Conservation (phyloP, 1,139 yeast species). For the Wickerhamomyces sp. region DNA sequence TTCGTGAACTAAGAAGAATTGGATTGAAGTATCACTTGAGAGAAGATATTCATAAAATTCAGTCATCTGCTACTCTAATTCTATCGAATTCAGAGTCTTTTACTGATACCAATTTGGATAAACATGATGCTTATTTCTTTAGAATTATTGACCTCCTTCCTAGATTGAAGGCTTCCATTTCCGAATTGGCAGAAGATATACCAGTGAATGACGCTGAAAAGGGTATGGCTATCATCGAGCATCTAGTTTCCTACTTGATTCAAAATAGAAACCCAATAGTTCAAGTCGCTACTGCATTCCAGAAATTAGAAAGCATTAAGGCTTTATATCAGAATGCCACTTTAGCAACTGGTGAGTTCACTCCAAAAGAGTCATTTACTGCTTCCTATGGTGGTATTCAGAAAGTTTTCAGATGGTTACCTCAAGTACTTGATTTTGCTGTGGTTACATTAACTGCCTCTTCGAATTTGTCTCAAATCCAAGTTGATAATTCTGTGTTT, state of each 20-base stretch:
- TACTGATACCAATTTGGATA: constrained; percentile 34
- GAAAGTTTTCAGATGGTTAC: constrained; percentile 35
- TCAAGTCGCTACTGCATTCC: constrained; percentile 27
- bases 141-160: constrained; percentile 78
- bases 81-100: constrained; percentile 53
- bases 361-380: constrained; percentile 3
- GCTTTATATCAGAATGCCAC: constrained; percentile 6
- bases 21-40: constrained; percentile 70
- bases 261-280: constrained; percentile 45
- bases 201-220: constrained; percentile 72
- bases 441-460: constrained; percentile 29
- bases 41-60: constrained; percentile 58
- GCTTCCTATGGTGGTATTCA: constrained; percentile 10
- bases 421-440: constrained; percentile 48
- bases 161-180: constrained; percentile 61
- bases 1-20: constrained; percentile 67
- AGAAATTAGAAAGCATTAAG: constrained; percentile 16
- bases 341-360: constrained; percentile 5
- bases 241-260: constrained; percentile 53
- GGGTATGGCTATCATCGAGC: constrained; percentile 78
- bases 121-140: constrained; percentile 59
- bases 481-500: constrained; percentile 21
- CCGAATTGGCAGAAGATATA: constrained; percentile 64
- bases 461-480: constrained; percentile 13
- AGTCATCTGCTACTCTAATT: constrained; percentile 59